phyloP scores from a whole-genome alignment of 768 basidiomycete species.

The Mycena venus region DNA sequence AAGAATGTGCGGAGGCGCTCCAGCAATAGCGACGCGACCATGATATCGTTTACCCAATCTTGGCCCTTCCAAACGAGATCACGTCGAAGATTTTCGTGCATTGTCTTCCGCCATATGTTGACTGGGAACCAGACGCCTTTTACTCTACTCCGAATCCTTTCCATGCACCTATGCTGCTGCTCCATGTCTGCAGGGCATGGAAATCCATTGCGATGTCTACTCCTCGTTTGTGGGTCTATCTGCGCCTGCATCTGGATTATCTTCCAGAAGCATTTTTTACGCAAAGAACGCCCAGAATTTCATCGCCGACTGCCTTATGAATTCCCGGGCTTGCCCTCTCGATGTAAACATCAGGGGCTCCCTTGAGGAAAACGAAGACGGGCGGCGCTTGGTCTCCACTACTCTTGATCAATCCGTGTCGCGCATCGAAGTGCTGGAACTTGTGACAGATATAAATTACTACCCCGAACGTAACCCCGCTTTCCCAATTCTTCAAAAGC shows the following conservation, averaged over 20 bases:
- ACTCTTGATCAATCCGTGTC: neutral
- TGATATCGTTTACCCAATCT: neutral
- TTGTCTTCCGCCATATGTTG: neutral
- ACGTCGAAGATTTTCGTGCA: slow-evolving; percentile 2
- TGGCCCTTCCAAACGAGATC: slow-evolving; percentile 16
- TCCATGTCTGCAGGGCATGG: slow-evolving; percentile 13
- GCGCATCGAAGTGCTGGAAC: neutral
- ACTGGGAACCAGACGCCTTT: neutral
- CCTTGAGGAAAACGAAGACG: neutral
- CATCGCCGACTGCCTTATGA: neutral
- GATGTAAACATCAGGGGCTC: neutral
- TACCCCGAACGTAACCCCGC: too few species aligned
- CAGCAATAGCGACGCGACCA: neutral
- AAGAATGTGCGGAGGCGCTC: neutral
- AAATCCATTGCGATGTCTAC: neutral
- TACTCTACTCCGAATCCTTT: neutral
- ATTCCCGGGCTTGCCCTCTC: neutral
- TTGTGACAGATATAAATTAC: neutral
- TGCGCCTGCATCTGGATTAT: neutral
- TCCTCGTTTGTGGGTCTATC: neutral
- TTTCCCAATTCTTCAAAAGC: neutral
- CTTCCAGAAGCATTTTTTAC: neutral
- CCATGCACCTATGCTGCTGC: neutral
- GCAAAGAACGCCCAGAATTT: neutral
- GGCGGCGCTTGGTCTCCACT: neutral